Base-by-base conservation (phyloP, 169 alveolate genomes). In the Eimeria sp. region DNA sequence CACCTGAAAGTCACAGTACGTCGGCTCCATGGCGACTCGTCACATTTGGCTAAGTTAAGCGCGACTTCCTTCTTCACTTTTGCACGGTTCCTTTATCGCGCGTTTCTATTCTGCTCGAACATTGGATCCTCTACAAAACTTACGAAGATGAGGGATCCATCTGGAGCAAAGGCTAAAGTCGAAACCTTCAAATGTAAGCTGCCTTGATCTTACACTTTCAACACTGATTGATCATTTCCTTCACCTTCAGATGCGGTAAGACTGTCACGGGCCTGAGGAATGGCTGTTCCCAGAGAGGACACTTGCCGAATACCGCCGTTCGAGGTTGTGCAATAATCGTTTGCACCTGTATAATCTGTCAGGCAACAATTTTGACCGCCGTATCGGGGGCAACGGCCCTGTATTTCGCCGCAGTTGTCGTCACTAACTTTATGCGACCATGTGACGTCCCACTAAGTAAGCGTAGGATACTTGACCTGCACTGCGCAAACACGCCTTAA, bases 371-470 rank as follows among this genome's bases (percentile, higher is more conserved):
- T 34, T 30, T 94, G 51, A 94, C 96, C 57, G 88, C 72, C 30
- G 51, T 94, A 54, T 94, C 96, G 4, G 93, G 89, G 30, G 89
- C 88, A 25, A 67, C 89, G 5, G 76, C 94, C 63, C 76, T 83
- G 16, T 10, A 5, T 34, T 84, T 82, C 45, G 75, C 91, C 27
- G 61, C 67, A 20, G 89, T 94, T 57, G 83, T 94, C 67, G 76
- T 83, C 43, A 30, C 80, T 11, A 83, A 61, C 80, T 65, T 82
- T 43, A 47, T 65, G 61, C 47, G 54, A 65, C 83, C 82, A 49
- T 94, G 96, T 47, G 96, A 94, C 78, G 96, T 94, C 22, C 96
- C 96, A 9, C 96, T 94, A 49, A 94, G 96, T 94, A 73, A 57
- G 96, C 57, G 45, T 27, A 61, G 70, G 22, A 54, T 22, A n/a